A percentile compares a stretch with the other conserved stretches of the same genome.
These are phyloP conservation scores for Maudiozyma serrabonitensis DNA, from an alignment of 805 yeast species.

Conservation along the genomic window DNA sequence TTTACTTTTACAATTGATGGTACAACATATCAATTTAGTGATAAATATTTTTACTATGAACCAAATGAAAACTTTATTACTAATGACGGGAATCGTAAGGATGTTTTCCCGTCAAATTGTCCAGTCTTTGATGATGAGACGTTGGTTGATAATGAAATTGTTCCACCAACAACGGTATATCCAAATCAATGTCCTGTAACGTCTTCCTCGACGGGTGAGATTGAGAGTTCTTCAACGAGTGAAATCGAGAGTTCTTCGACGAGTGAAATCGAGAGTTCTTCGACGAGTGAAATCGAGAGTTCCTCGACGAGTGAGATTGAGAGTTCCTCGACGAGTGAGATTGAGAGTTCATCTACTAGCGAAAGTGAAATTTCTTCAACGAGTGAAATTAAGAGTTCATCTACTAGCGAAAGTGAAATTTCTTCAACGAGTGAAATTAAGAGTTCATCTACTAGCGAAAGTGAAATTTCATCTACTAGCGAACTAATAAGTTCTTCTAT, in stretches of 20 bases:
- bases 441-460: no score
- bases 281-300: no score
- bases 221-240: no score
- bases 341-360: no score
- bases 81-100: not conserved
- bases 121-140: not conserved
- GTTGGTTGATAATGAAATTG: not conserved
- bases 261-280: not conserved
- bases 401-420: no score
- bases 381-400: no score
- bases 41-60: not conserved
- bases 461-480: no score
- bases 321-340: no score
- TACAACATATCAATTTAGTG: not conserved
- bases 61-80: not conserved
- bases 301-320: no score
- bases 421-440: no score
- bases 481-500: no score
- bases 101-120: not conserved
- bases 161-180: not conserved
- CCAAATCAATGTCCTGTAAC: not conserved
- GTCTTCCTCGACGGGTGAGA: not conserved
- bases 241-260: not conserved
- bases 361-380: no score
- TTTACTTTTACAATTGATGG: not conserved